Evolutionary conservation across 2,329 filamentous ascomycete species (phyloP), one percentile per base, ranked within the genome.

Genomic region (Cyphellophora attinorum): DNA sequence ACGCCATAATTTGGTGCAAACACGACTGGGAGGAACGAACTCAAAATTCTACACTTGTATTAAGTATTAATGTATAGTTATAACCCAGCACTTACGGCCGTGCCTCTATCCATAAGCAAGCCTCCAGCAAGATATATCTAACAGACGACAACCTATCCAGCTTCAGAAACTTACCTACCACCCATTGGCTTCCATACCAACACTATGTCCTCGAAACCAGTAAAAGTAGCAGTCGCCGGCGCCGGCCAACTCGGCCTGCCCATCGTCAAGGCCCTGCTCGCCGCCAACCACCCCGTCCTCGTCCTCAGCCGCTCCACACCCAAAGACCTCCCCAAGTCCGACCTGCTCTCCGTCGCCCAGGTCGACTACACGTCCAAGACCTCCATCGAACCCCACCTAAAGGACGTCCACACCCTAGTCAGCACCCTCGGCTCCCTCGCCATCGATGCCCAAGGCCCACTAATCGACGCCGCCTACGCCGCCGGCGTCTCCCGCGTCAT

Each of bases 401-500:
- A 45, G 2, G 51, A 47, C 5, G 43, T 52, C 13, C 50, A 58
- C 21, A 51, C 51, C 3, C 47, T 59, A 2, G 42, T 60, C 15
- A 46, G 43, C 1, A 38, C 44, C 3, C 19, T 48, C 5, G 39
- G 34, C 5, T 30, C 31, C 19, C 17, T 12, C 3, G 16, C 31
- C 2, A 6, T 41, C 5, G 44, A 33, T 14, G 16, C 17, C 4
- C 46, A 48, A 15, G 39, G 34, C 16, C 36, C 38, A 4, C 37
- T 59, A 4, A 44, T 58, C 16, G 54, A 58, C 27, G 55, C 55
- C 18, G 43, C 56, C 10, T 39, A 49, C 2, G 47, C 45, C 6
- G 52, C 53, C 2, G 49, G 50, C 1, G 53, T 59, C 3, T 41
- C 46, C 32, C 46, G 55, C 6, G 54, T 50, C 38, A 37, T 59